Evolutionary conservation across 1,284 basidiomycete species (phyloP).

Genomic region (Fomitopsis betulina): DNA sequence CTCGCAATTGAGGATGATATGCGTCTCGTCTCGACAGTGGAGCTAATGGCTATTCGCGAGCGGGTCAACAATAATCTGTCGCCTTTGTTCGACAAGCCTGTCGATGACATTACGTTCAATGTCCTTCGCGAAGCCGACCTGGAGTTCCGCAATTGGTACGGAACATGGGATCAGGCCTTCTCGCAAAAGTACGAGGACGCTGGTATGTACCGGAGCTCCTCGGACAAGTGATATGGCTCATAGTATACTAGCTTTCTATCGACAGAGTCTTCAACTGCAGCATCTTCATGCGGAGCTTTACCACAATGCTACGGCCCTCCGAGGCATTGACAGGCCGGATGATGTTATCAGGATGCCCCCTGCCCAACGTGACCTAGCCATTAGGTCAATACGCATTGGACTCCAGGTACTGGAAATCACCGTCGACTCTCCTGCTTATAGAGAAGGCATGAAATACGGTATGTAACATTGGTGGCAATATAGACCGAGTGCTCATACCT

Average conservation of each 20-base stretch:
- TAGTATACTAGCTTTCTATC: constrained; percentile 60
- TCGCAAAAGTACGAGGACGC: constrained; percentile 80
- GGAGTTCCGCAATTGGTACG: constrained; percentile 71
- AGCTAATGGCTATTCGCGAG: constrained; percentile 79
- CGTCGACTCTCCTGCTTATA: constrained; percentile 73
- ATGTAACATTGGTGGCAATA: constrained; percentile 17
- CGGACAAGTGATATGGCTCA: constrained; percentile 4
- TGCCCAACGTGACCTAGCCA: constrained; percentile 65
- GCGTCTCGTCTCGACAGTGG: constrained; percentile 90
- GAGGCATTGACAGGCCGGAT: constrained; percentile 72
- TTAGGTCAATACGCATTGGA: constrained; percentile 69
- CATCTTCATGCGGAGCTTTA: constrained; percentile 76
- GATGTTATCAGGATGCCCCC: constrained; percentile 72
- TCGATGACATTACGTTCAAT: constrained; percentile 63
- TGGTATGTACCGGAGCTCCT: constrained; percentile 37
- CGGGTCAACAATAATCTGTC: constrained; percentile 66
- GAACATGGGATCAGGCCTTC: constrained; percentile 73
- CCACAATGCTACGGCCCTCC: constrained; percentile 73
- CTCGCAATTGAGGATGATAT: constrained; percentile 89
- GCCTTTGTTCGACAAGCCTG: constrained; percentile 57
- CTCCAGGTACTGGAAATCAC: constrained; percentile 68
- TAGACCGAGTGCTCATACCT: constrained; percentile 10
- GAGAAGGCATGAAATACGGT: constrained; percentile 89
- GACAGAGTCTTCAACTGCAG: constrained; percentile 78
- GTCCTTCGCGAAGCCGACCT: constrained; percentile 58